phyloP scores from a whole-genome alignment of 768 basidiomycete species.

The Suillus luteus region DNA sequence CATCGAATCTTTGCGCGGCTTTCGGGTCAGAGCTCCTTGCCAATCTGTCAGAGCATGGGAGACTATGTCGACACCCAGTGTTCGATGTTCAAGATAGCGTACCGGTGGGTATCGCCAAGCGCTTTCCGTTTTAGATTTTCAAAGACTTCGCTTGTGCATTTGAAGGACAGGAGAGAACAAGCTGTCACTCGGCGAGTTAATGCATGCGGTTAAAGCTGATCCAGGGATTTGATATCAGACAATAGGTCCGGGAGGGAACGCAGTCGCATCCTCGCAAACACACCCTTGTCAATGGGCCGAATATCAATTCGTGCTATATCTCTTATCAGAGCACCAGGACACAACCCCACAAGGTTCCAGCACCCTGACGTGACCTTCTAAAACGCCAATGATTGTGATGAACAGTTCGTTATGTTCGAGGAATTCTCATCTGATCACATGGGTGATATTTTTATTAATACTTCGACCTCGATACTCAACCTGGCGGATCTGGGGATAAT shows the following conservation, averaged over 20 bases:
- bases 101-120: slow-evolving; percentile 11
- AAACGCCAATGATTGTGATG: background rate
- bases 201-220: slow-evolving; percentile 16
- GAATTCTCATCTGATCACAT: slow-evolving; percentile 12
- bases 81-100: slow-evolving; percentile 7
- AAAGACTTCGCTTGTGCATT: slow-evolving; percentile 13
- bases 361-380: background rate
- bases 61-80: background rate
- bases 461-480: background rate
- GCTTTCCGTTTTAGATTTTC: background rate
- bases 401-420: background rate
- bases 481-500: slow-evolving; percentile 7
- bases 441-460: slow-evolving; percentile 7
- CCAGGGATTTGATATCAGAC: background rate
- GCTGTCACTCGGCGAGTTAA: slow-evolving; percentile 4
- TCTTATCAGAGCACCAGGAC: slow-evolving; percentile 8
- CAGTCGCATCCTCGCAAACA: background rate
- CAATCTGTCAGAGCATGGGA: slow-evolving; percentile 9
- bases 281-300: slow-evolving; percentile 6
- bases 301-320: background rate
- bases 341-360: background rate
- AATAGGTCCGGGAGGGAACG: background rate
- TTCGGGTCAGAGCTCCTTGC: background rate
- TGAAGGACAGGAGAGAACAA: slow-evolving; percentile 9
- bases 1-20: background rate